Evolutionary conservation across 2,329 filamentous ascomycete species (phyloP), one percentile per base, ranked within the genome.

Genomic region (Thermochaetoides dissita): DNA sequence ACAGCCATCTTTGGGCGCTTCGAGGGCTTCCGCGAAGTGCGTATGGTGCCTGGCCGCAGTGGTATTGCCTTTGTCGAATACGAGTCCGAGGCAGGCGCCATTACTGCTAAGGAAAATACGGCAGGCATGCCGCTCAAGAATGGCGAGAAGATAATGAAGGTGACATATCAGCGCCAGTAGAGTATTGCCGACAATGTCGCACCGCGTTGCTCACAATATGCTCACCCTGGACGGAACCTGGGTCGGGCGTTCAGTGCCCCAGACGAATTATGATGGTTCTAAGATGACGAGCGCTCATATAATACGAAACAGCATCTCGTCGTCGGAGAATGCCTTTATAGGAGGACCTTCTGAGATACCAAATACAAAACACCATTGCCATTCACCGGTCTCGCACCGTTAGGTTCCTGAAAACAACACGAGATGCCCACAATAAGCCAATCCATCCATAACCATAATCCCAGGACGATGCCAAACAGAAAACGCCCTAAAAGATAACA

Each of bases 21-120:
- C 65, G 84, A 94, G 49, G 89, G 89, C 28, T 95, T 98, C 69
- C 82, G 81, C 58, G 91, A 98, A 66, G 84, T 95, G 37, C 78
- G 91, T 55, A 64, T 86, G 58, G 89, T 96, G 37, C 88, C 89
- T 6, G 84, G 86, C 30, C 72, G 89, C 40, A 81, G 77, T 49
- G 86, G 86, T 3, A 88, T 98, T 60, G 91, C 87, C 1, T 98
- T 98, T 61, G 86, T 95, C 46, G 91, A 98, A 63, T 98, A 96
- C 65, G 86, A 94, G 55, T 79, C 76, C 51, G 87, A 96, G 65
- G 73, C 80, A 38, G 87, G 85, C 35, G 88, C 91, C 29, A 94
- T 94, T 55, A 81, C 79, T 42, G 91, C 91, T 11, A 96, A 94
- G 71, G 89, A 96, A 69, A 86, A 81, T 49, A 94, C 86, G 30